Evolutionary conservation across 2,329 filamentous ascomycete species (phyloP), one percentile per base, ranked within the genome.

Genomic region (Diaporthe australafricana): DNA sequence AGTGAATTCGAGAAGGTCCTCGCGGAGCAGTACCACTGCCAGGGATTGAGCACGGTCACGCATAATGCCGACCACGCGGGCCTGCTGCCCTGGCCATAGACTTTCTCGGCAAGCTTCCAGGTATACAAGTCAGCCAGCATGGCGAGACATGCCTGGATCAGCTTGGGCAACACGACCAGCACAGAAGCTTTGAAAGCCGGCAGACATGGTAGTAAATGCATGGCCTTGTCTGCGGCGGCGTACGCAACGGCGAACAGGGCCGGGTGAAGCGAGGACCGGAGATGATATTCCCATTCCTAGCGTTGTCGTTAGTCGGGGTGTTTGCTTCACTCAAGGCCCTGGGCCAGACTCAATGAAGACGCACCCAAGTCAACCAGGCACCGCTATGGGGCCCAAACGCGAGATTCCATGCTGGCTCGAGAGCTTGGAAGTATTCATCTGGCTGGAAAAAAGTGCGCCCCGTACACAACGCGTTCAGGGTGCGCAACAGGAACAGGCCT

Each of bases 1-100:
- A 98, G 85, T 67, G 92, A 96, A 83, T 99, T 99, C 69, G 96
- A 98, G 78, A 99, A 92, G 0, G 96, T 98, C 57, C 96, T 89
- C 0, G 95, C 96, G 1, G 95, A 96, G 83, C 93, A 96, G 82
- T 96, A 98, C 94, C 94, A 98, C 81, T 98, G 94, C 95, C 96
- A 99, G 8, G 96, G 94, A 81, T 91, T 97, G 77, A 91, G 84
- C 53, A 93, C 81, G 3, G 91, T 91, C 82, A 96, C 87, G 72
- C 88, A 87, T 56, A 97, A 85, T 76, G 93, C 89, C 75, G 92
- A 90, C 85, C 89, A 92, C 56, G 94, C 87, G 56, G 88, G 86
- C 76, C 87, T 86, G 79, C 87, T 92, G 68, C 87, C 85, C 42
- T 81, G 81, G 50, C 94, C 94, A 80, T 95, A 96, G 30, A 96